Conservation (phyloP, 2,329 filamentous ascomycete genomes). For the Seiridium unicorne region DNA sequence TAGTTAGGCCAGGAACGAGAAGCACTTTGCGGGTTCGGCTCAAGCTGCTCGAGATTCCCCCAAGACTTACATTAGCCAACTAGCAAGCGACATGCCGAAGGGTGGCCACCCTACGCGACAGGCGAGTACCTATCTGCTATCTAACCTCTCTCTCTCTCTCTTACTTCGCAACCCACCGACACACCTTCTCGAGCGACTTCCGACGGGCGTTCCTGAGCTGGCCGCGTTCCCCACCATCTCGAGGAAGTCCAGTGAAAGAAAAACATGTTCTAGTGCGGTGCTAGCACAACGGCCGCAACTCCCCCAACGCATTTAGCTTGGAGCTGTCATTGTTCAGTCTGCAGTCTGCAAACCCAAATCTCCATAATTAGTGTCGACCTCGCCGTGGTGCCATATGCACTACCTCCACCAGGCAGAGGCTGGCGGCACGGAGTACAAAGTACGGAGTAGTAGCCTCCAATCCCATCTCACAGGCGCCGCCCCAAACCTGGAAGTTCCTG, state of each 20-base stretch:
- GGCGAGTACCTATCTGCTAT: too few species aligned
- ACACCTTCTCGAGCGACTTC: neutral
- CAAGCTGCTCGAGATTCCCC: neutral
- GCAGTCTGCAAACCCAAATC: neutral
- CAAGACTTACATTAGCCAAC: neutral
- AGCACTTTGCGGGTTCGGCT: neutral
- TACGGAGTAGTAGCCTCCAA: neutral
- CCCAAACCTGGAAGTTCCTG: constrained; percentile 5
- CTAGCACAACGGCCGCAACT: constrained; percentile 8
- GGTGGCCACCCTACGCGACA: too few species aligned
- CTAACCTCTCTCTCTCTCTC: too few species aligned
- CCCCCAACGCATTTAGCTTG: neutral
- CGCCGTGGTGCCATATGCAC: neutral
- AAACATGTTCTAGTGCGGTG: constrained; percentile 7
- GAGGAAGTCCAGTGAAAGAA: constrained; percentile 8
- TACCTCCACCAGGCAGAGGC: neutral
- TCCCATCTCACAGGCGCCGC: constrained; percentile 4
- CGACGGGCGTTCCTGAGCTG: neutral
- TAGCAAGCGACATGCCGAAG: too few species aligned
- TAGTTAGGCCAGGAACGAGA: constrained; percentile 2
- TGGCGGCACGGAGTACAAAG: neutral
- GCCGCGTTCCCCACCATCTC: constrained; percentile 1
- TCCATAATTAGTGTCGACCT: neutral
- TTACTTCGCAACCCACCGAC: too few species aligned
- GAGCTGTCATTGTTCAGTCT: constrained; percentile 5